A percentile compares a stretch with the other conserved stretches of the same genome.
Conservation (phyloP, 257 asterid species). For the Penstemon newberryi region DNA sequence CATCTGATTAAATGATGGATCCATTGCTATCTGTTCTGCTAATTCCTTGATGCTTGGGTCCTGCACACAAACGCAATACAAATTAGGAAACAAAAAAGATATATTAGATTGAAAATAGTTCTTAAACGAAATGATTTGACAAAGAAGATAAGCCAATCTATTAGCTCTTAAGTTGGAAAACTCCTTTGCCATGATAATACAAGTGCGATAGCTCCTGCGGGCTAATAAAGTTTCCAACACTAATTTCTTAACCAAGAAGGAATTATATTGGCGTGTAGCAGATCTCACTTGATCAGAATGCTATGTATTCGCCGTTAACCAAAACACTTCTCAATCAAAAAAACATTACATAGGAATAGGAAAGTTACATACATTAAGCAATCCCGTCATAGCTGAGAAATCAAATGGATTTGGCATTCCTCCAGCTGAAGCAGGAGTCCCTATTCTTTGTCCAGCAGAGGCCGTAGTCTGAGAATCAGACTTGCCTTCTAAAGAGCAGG, state of each 20-base stretch:
- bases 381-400: not conserved
- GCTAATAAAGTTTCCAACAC: not conserved
- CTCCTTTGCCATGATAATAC: not conserved
- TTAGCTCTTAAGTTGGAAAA: not conserved
- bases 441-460: not conserved
- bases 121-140: not conserved
- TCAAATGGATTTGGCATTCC: slow-evolving; percentile 1
- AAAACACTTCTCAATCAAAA: not conserved
- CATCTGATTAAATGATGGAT: slow-evolving; percentile 83
- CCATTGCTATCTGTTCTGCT: slow-evolving; percentile 66
- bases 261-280: not conserved
- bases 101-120: not conserved
- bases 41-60: slow-evolving; percentile 84
- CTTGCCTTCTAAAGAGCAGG: not conserved
- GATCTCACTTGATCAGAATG: slow-evolving; percentile 9
- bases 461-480: not conserved
- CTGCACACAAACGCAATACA: slow-evolving; percentile 27
- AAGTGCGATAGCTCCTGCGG: not conserved
- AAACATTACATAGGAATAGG: not conserved
- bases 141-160: not conserved
- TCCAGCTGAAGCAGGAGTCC: not conserved
- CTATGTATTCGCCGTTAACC: not conserved
- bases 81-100: not conserved
- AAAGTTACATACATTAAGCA: slow-evolving; percentile 44
- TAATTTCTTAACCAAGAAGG: not conserved